Percentiles rank a stretch among this genome's conserved stretches.
Evolutionary conservation across 176 grass and related monocot genomes (phyloP).

Genomic region (Thalia dealbata): DNA sequence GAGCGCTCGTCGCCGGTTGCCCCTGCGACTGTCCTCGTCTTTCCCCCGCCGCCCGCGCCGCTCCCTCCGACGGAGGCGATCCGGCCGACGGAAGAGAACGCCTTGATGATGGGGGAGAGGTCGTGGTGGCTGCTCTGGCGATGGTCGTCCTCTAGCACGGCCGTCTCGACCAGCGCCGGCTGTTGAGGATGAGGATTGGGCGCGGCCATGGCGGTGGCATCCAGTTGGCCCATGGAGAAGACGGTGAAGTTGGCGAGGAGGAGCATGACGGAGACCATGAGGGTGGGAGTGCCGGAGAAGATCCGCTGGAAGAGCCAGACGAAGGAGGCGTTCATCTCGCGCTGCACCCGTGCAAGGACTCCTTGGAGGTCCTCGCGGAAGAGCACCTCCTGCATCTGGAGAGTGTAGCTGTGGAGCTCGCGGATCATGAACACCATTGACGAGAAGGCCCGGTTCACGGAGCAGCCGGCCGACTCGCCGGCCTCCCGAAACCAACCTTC

Average conservation of each 20-base stretch:
- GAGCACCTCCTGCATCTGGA: conserved; percentile 57
- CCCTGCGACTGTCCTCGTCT: conserved; percentile 51
- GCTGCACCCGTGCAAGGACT: conserved; percentile 44
- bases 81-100: conserved; percentile 35
- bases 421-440: conserved; percentile 97
- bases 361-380: conserved; percentile 57
- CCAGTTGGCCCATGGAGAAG: conserved; percentile 55
- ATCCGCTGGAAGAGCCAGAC: conserved; percentile 99
- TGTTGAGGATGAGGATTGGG: conserved; percentile 13
- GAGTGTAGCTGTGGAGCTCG: conserved; percentile 81
- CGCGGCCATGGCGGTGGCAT: conserved; percentile 22
- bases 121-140: conserved; percentile 17
- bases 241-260: conserved; percentile 95
- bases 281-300: conserved; percentile 69
- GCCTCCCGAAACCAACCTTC: conserved; percentile 26
- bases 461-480: conserved; percentile 39
- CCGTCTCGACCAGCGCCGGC: conserved; percentile 22
- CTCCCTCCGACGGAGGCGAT: conserved; percentile 46
- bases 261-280: conserved; percentile 96
- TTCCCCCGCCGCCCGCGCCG: conserved; percentile 48
- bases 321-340: conserved; percentile 90
- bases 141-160: conserved; percentile 30
- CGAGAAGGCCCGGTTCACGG: conserved; percentile 72
- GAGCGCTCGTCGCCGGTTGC: conserved; percentile 57
- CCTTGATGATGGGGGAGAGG: conserved; percentile 18